Base-by-base conservation (phyloP, 495 filamentous ascomycete genomes). In the Penicillium maclennaniae region DNA sequence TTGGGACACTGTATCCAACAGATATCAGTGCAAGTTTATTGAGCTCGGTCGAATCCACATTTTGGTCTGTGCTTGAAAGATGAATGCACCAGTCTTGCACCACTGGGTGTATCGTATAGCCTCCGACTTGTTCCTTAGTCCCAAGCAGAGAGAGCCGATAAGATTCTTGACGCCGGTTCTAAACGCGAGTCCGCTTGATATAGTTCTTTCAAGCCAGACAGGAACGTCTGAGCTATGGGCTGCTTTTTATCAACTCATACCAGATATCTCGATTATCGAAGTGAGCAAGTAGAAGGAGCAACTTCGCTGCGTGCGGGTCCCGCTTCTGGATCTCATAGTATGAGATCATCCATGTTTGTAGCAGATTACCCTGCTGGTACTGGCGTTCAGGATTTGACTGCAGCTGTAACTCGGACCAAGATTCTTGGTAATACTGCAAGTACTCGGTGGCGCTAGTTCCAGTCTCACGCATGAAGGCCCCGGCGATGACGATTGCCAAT, bases 251-350 rank as follows among this genome's bases (percentile, higher is more conserved):
- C 45, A 80, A 64, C 50, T 77, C 70, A 52, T 69, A 78, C 76
- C 75, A 81, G 36, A 79, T 63, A 62, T 81, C 76, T 51, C 74
- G 71, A 54, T 76, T 77, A 56, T 78, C 70, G 43, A 79, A 76
- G 48, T 57, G 73, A 45, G 74, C 72, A 69, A 73, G 76, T 7
- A 78, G 53, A 6, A 66, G 51, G 16, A 81, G 65, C 19, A 80
- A 57, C 6, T 68, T 38, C 19, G 75, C 71, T 26, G 75, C 60
- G 16, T 55, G 47, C 6, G 49, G 27, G 55, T 71, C 67, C 23
- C 58, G 61, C 39, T 67, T 65, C 43, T 65, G 59, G 25, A 81
- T 65, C 31, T 70, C 60, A 48, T 62, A 44, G 50, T 70, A 75
- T 28, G 70, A 76, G 47, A 79, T 66, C 41, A 66, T 55, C 75